Evolutionary conservation across 2,329 filamentous ascomycete species (phyloP).

Genomic region (Tolypocladium guangdongense): DNA sequence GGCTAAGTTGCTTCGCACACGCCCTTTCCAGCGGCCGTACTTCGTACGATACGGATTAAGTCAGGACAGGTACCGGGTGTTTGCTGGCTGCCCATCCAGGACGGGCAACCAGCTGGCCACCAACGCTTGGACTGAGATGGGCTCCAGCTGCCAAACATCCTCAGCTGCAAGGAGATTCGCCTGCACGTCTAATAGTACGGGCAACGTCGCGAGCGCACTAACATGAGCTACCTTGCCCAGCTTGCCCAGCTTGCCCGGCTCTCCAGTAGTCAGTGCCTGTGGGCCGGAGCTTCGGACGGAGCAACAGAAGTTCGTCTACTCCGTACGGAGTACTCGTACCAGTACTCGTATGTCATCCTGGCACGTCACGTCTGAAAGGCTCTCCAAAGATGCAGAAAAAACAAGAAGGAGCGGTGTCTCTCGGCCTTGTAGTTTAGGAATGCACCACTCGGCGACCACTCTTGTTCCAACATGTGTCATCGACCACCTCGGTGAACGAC

Average conservation of each 20-base stretch:
- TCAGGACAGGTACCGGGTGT: neutral
- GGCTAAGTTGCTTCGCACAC: neutral
- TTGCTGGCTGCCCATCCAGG: neutral
- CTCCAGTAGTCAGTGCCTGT: neutral
- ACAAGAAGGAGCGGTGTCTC: neutral
- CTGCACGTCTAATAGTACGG: neutral
- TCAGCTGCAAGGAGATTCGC: neutral
- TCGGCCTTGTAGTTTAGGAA: neutral
- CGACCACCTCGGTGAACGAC: neutral
- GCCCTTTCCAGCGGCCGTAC: neutral
- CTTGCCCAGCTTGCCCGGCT: neutral
- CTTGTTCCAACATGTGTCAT: neutral
- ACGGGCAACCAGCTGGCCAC: too few species aligned
- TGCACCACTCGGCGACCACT: neutral
- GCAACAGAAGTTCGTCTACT: neutral
- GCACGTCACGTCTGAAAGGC: neutral
- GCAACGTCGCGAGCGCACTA: neutral
- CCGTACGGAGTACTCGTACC: too few species aligned
- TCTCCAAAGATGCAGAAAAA: neutral
- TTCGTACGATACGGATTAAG: neutral
- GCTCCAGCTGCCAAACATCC: neutral
- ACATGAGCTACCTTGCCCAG: neutral
- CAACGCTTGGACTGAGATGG: neutral
- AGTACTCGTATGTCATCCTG: too few species aligned
- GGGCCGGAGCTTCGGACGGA: neutral